Evolutionary conservation across 2,329 filamentous ascomycete species (phyloP).

Genomic region (Pyrenochaeta sp.): DNA sequence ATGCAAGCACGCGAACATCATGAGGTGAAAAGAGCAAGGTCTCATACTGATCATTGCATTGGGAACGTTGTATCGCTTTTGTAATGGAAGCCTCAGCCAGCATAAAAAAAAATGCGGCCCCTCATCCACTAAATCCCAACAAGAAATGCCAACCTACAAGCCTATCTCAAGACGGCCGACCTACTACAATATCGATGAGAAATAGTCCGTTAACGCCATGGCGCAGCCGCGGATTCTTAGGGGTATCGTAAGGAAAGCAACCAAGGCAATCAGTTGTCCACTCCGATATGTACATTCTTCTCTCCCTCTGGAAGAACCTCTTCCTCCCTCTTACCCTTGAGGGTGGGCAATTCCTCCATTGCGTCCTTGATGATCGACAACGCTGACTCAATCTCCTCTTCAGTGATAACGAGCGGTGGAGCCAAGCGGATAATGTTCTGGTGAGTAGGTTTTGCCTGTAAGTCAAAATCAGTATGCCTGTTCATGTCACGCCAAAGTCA

Average conservation of each 20-base stretch:
- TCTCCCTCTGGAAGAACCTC: slow-evolving; percentile 65
- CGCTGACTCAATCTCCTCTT: slow-evolving; percentile 81
- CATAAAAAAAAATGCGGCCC: background rate
- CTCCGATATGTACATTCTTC: slow-evolving; percentile 67
- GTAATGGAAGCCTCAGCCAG: background rate
- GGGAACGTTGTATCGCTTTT: background rate
- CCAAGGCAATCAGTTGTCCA: slow-evolving; percentile 60
- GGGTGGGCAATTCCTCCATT: slow-evolving; percentile 77
- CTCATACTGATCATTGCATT: no score
- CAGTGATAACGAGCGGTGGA: slow-evolving; percentile 93
- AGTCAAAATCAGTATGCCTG: slow-evolving; percentile 32
- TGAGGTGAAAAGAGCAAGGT: no score
- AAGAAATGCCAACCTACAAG: background rate
- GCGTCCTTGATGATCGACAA: slow-evolving; percentile 82
- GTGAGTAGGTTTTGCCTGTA: slow-evolving; percentile 94
- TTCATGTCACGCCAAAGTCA: slow-evolving; percentile 49
- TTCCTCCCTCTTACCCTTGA: slow-evolving; percentile 62
- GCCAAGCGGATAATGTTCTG: slow-evolving; percentile 98
- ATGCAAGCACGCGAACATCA: no score
- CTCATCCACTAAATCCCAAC: background rate
- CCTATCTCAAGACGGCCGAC: background rate
- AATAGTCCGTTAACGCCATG: slow-evolving; percentile 12
- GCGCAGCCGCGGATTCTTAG: slow-evolving; percentile 7
- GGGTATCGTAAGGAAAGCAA: slow-evolving; percentile 24
- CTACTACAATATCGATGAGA: background rate